Evolutionary conservation across 202 grass and related monocot species (phyloP), one percentile per base, ranked within the genome.

Genomic region (Setaria viridis): DNA sequence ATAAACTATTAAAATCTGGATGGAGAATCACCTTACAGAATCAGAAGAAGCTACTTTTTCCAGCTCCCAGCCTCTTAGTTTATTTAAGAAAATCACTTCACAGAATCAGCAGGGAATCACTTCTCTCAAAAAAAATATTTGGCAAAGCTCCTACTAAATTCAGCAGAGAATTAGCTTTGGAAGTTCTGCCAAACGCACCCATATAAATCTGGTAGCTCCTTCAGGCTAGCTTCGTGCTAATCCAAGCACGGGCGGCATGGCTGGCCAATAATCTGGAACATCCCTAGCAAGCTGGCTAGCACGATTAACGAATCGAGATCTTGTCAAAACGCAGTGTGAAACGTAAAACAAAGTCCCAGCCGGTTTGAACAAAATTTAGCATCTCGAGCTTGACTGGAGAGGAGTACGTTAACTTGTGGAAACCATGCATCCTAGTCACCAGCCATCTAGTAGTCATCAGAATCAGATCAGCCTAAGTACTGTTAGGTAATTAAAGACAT

Each of bases 281-380:
- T 0, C 43, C 3, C 4, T 12, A 29, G 73, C 51, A 32, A 77
- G 4, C 16, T 85, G 33, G 37, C 50, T 59, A 34, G 59, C 59
- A 25, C 55, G 41, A 19, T 5, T 20, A 39, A 49, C 41, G 58
- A 67, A 75, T 51, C 34, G n/a, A 11, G 54, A 30, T 77, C 59
- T 41, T 41, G 74, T 84, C 86, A 84, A 88, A 88, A 79, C 56
- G 74, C 67, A 25, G 29, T 88, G 80, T 88, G 80, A 79, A 88
- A 37, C 55, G 21, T 48, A 46, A 74, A 77, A 41, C 39, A 19
- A 65, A 72, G 57, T 58, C 69, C 20, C 2, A 25, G 33, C 30
- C 10, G 54, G 50, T 77, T 87, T 77, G 72, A 82, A 87, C 72
- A 71, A 54, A 71, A 71, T 13, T 69, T 77, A 50, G 57, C 64